phyloP scores from a whole-genome alignment of 148 eudicot species.

The Spergularia bocconei region DNA sequence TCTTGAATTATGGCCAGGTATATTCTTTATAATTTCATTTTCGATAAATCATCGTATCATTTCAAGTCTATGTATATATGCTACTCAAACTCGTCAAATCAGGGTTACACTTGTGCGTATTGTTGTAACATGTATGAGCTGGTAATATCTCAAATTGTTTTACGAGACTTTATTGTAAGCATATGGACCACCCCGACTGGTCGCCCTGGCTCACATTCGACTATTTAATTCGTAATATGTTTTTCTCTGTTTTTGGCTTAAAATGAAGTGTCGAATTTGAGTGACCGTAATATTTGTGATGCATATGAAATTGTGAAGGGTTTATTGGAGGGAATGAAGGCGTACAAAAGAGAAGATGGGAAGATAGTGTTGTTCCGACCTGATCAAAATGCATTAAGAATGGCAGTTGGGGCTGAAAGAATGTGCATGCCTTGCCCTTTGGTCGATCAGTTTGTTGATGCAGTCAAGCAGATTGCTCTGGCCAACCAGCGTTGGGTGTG shows the following conservation, averaged over 20 bases:
- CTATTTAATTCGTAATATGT: no score
- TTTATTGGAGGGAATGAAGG: conserved; percentile 46
- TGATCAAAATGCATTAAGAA: conserved; percentile 40
- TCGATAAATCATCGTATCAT: no score
- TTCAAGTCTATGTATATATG: background rate
- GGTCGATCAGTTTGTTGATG: conserved; percentile 43
- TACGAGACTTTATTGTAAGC: no score
- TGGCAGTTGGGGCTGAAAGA: conserved; percentile 45
- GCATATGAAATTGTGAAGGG: conserved; percentile 25
- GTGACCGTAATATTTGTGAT: background rate
- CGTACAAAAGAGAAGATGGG: conserved; percentile 31
- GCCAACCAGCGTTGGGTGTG: conserved; percentile 48
- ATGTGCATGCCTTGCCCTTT: conserved; percentile 53
- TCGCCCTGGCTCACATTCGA: no score
- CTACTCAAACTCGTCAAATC: background rate
- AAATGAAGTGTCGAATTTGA: background rate
- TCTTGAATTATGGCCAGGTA: conserved; percentile 46
- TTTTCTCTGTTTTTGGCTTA: background rate
- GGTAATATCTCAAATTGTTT: no score
- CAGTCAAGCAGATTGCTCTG: conserved; percentile 43
- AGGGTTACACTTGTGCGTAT: background rate
- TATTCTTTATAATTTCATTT: no score
- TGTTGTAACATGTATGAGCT: background rate
- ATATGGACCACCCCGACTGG: no score
- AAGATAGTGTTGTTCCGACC: conserved; percentile 36